A percentile compares a stretch with the other conserved stretches of the same genome.
Conservation (phyloP, 108 stramenopile genomes). For the Cyclotella baltica region DNA sequence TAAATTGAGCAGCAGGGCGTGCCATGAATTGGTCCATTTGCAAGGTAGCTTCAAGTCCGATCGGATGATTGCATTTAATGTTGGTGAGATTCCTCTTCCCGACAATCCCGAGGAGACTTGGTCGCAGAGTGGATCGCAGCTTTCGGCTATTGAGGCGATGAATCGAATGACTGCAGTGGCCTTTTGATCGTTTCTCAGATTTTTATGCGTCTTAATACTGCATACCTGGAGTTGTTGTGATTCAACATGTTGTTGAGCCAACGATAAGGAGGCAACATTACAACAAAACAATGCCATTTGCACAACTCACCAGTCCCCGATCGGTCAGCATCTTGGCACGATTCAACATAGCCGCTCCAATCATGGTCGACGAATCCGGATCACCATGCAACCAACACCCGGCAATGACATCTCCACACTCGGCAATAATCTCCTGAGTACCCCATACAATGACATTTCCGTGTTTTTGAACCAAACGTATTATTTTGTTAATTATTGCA, state of each 20-base stretch:
- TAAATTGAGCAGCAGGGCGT: slow-evolving; percentile 89
- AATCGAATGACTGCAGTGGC: slow-evolving; percentile 76
- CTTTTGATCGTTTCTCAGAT: slow-evolving; percentile 72
- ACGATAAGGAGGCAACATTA: not conserved
- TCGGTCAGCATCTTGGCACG: slow-evolving; percentile 56
- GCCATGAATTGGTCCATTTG: slow-evolving; percentile 74
- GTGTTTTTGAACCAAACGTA: slow-evolving; percentile 63
- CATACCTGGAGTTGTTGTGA: slow-evolving; percentile 27
- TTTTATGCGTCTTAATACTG: slow-evolving; percentile 68
- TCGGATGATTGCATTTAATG: slow-evolving; percentile 68
- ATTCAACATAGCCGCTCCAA: slow-evolving; percentile 73
- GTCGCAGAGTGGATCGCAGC: slow-evolving; percentile 84
- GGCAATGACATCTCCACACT: slow-evolving; percentile 60
- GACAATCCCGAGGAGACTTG: slow-evolving; percentile 59
- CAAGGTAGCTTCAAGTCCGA: slow-evolving; percentile 80
- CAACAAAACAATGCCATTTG: not conserved
- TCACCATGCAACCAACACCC: slow-evolving; percentile 82
- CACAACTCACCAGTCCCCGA: slow-evolving; percentile 54
- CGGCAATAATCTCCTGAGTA: slow-evolving; percentile 75
- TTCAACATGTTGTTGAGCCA: too few species aligned
- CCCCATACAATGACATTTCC: slow-evolving; percentile 88
- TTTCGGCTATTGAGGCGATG: slow-evolving; percentile 66
- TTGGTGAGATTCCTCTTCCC: slow-evolving; percentile 53
- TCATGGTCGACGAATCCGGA: slow-evolving; percentile 55
- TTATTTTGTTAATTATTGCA: slow-evolving; percentile 58